Conservation (phyloP, 257 asterid species). For the Pogostemon cablin region DNA sequence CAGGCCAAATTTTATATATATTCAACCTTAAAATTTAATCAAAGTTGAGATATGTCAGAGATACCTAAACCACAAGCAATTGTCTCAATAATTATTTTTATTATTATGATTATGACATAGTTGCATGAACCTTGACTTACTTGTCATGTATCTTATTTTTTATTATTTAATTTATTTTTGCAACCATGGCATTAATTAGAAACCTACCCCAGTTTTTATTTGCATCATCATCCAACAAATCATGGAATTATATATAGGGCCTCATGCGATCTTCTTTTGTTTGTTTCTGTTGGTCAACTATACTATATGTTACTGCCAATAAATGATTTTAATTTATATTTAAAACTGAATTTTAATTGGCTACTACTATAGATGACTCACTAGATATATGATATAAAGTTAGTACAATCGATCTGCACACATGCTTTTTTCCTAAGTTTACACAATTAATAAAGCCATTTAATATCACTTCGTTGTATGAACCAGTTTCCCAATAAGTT, state of each 20-base stretch:
- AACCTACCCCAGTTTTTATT: slow-evolving; percentile 45
- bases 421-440: too few relatives aligned
- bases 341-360: too few relatives aligned
- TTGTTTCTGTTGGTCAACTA: slow-evolving; percentile 51
- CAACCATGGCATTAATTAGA: slow-evolving; percentile 41
- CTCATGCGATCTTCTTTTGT: slow-evolving; percentile 41
- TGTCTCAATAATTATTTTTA: slow-evolving; percentile 28
- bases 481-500: too few relatives aligned
- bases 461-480: too few relatives aligned
- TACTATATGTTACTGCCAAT: neutral
- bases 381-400: too few relatives aligned
- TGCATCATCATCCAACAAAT: slow-evolving; percentile 48
- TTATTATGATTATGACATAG: neutral
- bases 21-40: slow-evolving; percentile 30
- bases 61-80: slow-evolving; percentile 67
- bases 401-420: too few relatives aligned
- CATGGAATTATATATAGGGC: slow-evolving; percentile 33
- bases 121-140: slow-evolving; percentile 35
- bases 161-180: slow-evolving; percentile 9
- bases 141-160: slow-evolving; percentile 27
- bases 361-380: too few relatives aligned
- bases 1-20: slow-evolving; percentile 36
- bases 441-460: too few relatives aligned
- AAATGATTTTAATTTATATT: too few relatives aligned
- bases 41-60: slow-evolving; percentile 59